A percentile compares a stretch with the other conserved stretches of the same genome.
Evolutionary conservation across 73 alveolate genomes (phyloP).

Genomic region (Symbiodinium pilosum): DNA sequence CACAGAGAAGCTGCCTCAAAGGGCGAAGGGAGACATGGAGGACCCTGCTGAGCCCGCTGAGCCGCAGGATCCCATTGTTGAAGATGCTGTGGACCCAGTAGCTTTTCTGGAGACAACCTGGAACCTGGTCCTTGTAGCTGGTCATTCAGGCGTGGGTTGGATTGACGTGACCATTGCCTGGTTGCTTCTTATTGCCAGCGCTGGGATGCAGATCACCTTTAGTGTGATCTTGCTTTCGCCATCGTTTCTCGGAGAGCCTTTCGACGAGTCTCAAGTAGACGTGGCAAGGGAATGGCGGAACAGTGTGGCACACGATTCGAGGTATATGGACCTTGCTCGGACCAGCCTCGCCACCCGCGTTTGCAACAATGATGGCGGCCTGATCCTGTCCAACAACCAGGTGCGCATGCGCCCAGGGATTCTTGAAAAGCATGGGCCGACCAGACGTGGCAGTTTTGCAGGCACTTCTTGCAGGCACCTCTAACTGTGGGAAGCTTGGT

Average conservation of each 20-base stretch:
- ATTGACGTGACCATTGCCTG: conserved; percentile 36
- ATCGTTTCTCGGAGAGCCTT: conserved; percentile 55
- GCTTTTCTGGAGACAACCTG: conserved; percentile 74
- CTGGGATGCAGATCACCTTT: conserved; percentile 72
- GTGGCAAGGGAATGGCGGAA: conserved; percentile 32
- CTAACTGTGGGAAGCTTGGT: not conserved
- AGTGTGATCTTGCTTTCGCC: not conserved
- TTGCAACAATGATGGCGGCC: conserved; percentile 48
- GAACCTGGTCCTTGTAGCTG: conserved; percentile 64
- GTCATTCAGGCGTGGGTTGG: conserved; percentile 81
- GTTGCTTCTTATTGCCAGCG: conserved; percentile 59
- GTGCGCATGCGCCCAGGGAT: no score
- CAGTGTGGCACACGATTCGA: conserved; percentile 69
- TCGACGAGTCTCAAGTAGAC: conserved; percentile 32
- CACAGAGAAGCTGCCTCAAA: not conserved
- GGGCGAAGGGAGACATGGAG: not conserved
- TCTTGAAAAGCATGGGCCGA: not conserved
- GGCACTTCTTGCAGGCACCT: not conserved
- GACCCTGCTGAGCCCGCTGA: not conserved
- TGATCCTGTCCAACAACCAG: conserved; percentile 51
- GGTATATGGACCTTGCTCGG: conserved; percentile 39
- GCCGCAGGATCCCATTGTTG: not conserved
- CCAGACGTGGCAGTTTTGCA: not conserved
- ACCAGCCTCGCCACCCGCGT: conserved; percentile 62
- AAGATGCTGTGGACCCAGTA: conserved; percentile 52